phyloP scores from a whole-genome alignment of 441 rosid genomes.

The Oxalis stricta region DNA sequence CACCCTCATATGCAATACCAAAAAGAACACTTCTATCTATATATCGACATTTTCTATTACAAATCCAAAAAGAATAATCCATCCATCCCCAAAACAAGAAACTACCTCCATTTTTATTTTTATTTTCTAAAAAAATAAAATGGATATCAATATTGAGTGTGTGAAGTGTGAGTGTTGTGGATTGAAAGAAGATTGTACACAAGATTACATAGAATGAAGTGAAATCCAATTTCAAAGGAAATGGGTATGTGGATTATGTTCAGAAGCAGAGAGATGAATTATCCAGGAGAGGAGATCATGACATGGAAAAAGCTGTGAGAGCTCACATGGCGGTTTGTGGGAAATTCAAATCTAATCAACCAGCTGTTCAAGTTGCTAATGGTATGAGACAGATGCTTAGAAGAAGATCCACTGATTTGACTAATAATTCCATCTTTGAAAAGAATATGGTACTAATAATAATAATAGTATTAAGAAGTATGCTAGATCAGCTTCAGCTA shows the following conservation, averaged over 20 bases:
- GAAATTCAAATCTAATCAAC: slow-evolving; percentile 52
- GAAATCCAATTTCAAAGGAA: slow-evolving; percentile 74
- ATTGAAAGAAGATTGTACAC: slow-evolving; percentile 85
- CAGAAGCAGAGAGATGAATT: slow-evolving; percentile 84
- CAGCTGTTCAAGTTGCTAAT: slow-evolving; percentile 83
- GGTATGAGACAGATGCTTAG: slow-evolving; percentile 96
- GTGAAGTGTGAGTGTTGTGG: slow-evolving; percentile 85
- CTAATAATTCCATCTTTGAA: slow-evolving; percentile 30
- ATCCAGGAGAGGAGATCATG: slow-evolving; percentile 25
- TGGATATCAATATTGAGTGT: slow-evolving; percentile 66
- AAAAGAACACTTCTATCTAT: too few relatives aligned
- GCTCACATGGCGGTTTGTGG: slow-evolving; percentile 94
- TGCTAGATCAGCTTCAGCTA: slow-evolving; percentile 50
- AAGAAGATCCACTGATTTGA: slow-evolving; percentile 59
- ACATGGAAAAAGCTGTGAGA: slow-evolving; percentile 71
- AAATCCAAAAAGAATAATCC: too few relatives aligned
- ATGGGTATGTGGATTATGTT: slow-evolving; percentile 95
- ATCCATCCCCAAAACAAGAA: too few relatives aligned
- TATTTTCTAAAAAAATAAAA: not conserved
- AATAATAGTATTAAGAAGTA: too few relatives aligned
- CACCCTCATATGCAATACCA: too few relatives aligned
- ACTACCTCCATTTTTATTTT: not conserved
- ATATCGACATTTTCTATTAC: too few relatives aligned
- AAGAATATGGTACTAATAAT: too few relatives aligned
- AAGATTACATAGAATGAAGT: slow-evolving; percentile 55